Base-by-base conservation (phyloP, 306 rosid genomes). In the Acmispon strigosus region DNA sequence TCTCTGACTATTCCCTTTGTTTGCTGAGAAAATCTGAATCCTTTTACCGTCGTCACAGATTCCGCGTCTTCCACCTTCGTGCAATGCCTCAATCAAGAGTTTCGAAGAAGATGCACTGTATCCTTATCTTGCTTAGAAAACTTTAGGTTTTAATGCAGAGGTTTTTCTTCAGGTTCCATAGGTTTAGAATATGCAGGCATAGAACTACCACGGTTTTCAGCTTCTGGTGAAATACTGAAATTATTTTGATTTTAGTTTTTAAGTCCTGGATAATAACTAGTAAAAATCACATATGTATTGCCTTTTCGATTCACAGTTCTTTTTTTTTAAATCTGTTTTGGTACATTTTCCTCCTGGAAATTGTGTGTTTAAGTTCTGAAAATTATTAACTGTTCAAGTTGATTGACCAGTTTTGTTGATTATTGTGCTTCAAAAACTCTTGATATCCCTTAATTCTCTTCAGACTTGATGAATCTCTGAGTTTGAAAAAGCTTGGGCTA, bases 41-140 rank as follows among this genome's bases (percentile, higher is more conserved):
- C 18, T 0, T 58, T 7, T 37, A 16, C 16, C 0, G 6, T 19
- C 24, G 10, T 14, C 27, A 13, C 81, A 91, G 97, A 84, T 79
- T 85, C 97, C n/a, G 92, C 96, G 0, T 87, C 97, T 1, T 85
- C 97, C 3, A 93, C 89, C 70, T 93, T 93, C 81, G 54, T 90
- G 24, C 87, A 87, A 48, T 83, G 86, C 78, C 96, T 93, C 24
- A 88, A 87, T 63, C 61, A 72, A 78, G 57, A 69, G 18, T 63
- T 85, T 84, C 48, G 90, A 82, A 60, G 92, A 85, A 19, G 96
- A 89, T 52, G 83, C 76, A 54, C 52, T 87, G 98, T 86, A 93
- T 88, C 91, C 82, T 77, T 17, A 16, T 48, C 8, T 66, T 14
- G 7, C 6, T n/a, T 13, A 13, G 5, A 42, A n/a, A 8, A 17